Base-by-base conservation (phyloP, 2,329 filamentous ascomycete species). In the Trichoderma simmonsii region DNA sequence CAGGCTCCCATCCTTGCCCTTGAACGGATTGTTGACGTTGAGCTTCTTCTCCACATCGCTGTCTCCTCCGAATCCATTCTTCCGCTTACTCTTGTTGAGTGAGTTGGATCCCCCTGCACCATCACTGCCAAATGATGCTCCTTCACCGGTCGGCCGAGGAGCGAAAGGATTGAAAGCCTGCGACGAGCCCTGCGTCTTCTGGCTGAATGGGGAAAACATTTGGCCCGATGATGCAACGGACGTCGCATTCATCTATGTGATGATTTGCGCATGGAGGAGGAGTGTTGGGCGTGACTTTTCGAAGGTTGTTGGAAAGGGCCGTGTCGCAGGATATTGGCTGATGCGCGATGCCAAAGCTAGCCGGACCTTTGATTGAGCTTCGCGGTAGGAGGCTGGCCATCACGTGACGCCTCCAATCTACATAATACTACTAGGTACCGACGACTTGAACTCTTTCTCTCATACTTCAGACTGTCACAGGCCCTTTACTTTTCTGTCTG, bases 181-280 rank as follows among this genome's bases (percentile, higher is more conserved):
- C 77, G 81, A 77, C 74, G 78, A 76, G 75, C 76, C 78, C 75
- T 78, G 76, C 79, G 80, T 79, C 76, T 80, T 77, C 75, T 80
- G 79, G 75, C 78, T 77, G 72, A 82, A 79, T 70, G 79, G 74
- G 72, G 81, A 80, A 78, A 81, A 80, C 81, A 83, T 83, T 76
- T 79, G 77, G 76, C 74, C 78, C 76, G 81, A 81, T 79, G 81
- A 81, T 81, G 81, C 82, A 82, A 82, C 81, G 73, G 73, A 74
- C 75, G 81, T 82, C 80, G 81, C 82, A 80, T 77, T 79, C 81
- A 82, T 78, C 80, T 76, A 75, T 71, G 73, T 70, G 74, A 73
- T 77, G 73, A 77, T 77, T 39, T 77, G 77, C 74, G 77, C 81
- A 83, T 83, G 77, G 75, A 74, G 77, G 76, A 74, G 73, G 74